phyloP scores from a whole-genome alignment of 1,139 yeast species.

The Diutina ranongensis region DNA sequence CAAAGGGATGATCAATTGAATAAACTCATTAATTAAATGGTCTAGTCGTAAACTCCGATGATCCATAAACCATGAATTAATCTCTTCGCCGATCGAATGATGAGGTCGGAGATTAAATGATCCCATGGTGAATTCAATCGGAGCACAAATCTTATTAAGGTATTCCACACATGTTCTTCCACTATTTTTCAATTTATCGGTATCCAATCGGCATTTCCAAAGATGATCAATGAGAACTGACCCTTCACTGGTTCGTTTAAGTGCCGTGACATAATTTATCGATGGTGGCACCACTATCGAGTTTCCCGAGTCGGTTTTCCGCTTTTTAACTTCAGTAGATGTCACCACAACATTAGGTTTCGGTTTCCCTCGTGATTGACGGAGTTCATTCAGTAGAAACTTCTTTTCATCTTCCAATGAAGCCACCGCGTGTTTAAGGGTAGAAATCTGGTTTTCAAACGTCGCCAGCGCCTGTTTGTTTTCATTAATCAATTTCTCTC shows the following conservation, averaged over 20 bases:
- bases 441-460: conserved; percentile 29
- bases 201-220: conserved; percentile 16
- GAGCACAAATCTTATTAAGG: conserved; percentile 29
- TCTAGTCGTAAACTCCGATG: conserved; percentile 35
- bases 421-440: conserved; percentile 34
- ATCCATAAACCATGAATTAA: conserved; percentile 27
- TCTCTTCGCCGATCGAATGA: conserved; percentile 21
- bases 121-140: conserved; percentile 12
- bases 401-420: conserved; percentile 60
- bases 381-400: conserved; percentile 40
- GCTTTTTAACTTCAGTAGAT: background rate
- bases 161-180: conserved; percentile 34
- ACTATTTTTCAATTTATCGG: background rate
- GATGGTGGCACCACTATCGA: background rate
- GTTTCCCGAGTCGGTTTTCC: background rate
- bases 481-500: conserved; percentile 27
- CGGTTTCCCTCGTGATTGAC: conserved; percentile 11
- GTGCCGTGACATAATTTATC: conserved; percentile 4
- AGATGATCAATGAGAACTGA: conserved; percentile 24
- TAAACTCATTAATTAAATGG: conserved; percentile 26
- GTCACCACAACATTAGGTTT: background rate
- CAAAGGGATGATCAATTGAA: conserved; percentile 19
- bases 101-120: conserved; percentile 19
- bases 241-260: conserved; percentile 16
- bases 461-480: conserved; percentile 20